Evolutionary conservation across 345 rosid genomes (phyloP), one percentile per base, ranked within the genome.

Genomic region (Acer negundo): DNA sequence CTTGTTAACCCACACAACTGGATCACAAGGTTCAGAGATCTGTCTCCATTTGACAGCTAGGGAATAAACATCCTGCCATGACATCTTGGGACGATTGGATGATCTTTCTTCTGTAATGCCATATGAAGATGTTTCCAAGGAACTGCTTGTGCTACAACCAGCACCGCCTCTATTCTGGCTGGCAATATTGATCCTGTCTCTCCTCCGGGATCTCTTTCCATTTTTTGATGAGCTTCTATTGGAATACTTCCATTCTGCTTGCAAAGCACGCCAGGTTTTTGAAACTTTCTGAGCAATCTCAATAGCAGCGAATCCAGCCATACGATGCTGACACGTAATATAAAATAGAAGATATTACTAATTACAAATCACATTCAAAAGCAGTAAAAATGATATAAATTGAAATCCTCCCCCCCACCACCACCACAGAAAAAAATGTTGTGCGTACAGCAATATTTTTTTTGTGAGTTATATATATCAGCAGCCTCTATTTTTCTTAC

Each of bases 21-120:
- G 98, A 70, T 95, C 97, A 84, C 98, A 95, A 80, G 99, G 99
- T 85, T 95, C 98, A 81, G 99, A 95, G 79, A 95, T 92, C 88
- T 95, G 99, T 82, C 99, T 92, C 99, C 99, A 95, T 88, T 84
- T 91, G 71, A 93, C 96, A 81, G 98, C 98, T 74, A 87, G 73
- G 0, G 96, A 84, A 77, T 92, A 95, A 76, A 95, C 88, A 69
- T 93, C 97, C 78, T 87, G 93, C 99, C 99, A 93, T 75, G 94
- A 86, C 85, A 92, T 86, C 76, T 70, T 78, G 70, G 79, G 81
- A 79, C 89, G 93, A 65, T 80, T 75, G 62, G 92, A 89, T 79
- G 89, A 83, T 82, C 87, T 87, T 76, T 92, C 97, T 82, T 93
- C 99, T 5, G 83, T 35, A 67, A 82, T 64, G 46, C 91, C 85